Conservation (phyloP, 495 filamentous ascomycete genomes). For the Hypoxylon fuscum region DNA sequence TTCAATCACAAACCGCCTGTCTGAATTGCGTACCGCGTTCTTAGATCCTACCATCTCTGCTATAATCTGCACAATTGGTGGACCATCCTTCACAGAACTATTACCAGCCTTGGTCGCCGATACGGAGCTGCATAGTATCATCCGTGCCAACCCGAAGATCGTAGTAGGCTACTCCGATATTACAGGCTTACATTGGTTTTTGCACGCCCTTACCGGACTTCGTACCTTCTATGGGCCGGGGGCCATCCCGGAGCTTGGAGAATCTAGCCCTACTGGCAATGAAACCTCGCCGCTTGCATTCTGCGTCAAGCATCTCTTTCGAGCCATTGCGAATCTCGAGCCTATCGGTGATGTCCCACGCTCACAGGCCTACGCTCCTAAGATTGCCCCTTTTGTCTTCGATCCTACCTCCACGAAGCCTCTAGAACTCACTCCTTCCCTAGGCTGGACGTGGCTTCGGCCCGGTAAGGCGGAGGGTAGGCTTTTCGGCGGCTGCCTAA, state of each 20-base stretch:
- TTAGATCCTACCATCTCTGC: constrained; percentile 37
- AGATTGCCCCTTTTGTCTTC: neutral
- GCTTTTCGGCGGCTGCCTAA: constrained; percentile 47
- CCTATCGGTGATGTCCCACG: constrained; percentile 31
- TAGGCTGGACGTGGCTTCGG: constrained; percentile 38
- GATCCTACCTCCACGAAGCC: neutral
- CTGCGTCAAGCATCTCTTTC: constrained; percentile 19
- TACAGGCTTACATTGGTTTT: constrained; percentile 46
- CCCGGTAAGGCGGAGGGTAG: constrained; percentile 35
- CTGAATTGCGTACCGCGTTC: constrained; percentile 42
- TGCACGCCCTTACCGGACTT: constrained; percentile 42
- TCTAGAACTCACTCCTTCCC: constrained; percentile 12
- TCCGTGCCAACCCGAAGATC: constrained; percentile 46
- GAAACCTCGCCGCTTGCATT: constrained; percentile 28
- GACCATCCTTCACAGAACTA: constrained; percentile 41
- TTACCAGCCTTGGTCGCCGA: constrained; percentile 42
- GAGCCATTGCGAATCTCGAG: constrained; percentile 11
- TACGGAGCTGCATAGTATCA: constrained; percentile 30
- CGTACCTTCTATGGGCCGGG: constrained; percentile 51
- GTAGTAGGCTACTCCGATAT: constrained; percentile 50
- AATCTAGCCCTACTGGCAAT: constrained; percentile 26
- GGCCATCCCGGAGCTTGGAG: constrained; percentile 43
- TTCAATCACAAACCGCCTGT: constrained; percentile 28
- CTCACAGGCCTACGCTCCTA: constrained; percentile 13
- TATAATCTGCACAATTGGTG: constrained; percentile 47